A percentile compares a stretch with the other conserved stretches of the same genome.
Conservation (phyloP, 306 rosid genomes). For the Fragaria ananassa region DNA sequence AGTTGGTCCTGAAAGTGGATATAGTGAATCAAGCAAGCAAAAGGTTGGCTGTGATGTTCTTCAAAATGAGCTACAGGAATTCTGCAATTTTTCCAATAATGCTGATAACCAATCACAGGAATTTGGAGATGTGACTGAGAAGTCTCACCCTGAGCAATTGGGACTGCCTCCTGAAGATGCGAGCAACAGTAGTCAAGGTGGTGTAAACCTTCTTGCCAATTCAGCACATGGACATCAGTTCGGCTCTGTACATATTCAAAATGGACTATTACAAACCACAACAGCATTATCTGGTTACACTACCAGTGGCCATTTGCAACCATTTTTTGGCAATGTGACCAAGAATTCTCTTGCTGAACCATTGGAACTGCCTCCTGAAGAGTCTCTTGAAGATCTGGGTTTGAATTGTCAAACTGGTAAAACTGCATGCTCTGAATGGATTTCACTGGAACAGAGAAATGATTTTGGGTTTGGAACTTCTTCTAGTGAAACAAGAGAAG, state of each 20-base stretch:
- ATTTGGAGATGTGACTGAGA: slow-evolving; percentile 24
- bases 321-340: slow-evolving; percentile 17
- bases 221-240: slow-evolving; percentile 7
- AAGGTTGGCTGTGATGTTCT: slow-evolving; percentile 32
- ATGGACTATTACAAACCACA: slow-evolving; percentile 14
- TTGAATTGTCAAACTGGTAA: slow-evolving; percentile 9
- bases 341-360: slow-evolving; percentile 34
- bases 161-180: slow-evolving; percentile 23
- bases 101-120: slow-evolving; percentile 29
- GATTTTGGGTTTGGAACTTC: slow-evolving; percentile 2
- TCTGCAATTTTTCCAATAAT: slow-evolving; percentile 16
- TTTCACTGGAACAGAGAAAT: slow-evolving; percentile 13
- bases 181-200: slow-evolving; percentile 28
- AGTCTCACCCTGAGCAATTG: slow-evolving; percentile 35
- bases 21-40: slow-evolving; percentile 36
- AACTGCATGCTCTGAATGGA: slow-evolving; percentile 11
- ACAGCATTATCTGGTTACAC: slow-evolving; percentile 14
- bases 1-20: slow-evolving; percentile 32
- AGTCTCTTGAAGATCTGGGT: slow-evolving; percentile 10
- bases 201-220: slow-evolving; percentile 14
- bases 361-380: slow-evolving; percentile 24
- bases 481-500: background rate
- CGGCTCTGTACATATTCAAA: background rate
- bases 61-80: slow-evolving; percentile 34
- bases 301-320: slow-evolving; percentile 24